Conservation (phyloP, 2,329 filamentous ascomycete species). For the Penicillium sp. region DNA sequence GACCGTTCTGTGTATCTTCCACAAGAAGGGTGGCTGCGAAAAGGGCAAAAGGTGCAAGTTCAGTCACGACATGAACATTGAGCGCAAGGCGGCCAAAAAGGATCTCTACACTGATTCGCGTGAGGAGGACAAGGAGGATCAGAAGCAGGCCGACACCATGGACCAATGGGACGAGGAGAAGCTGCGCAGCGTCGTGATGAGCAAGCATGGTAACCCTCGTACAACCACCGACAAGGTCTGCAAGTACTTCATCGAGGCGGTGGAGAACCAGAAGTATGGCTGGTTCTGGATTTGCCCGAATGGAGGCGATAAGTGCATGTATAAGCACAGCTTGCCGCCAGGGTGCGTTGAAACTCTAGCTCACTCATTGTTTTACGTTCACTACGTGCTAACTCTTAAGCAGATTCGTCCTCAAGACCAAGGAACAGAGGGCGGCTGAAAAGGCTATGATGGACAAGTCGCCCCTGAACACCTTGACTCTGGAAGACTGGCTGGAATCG, state of each 20-base stretch:
- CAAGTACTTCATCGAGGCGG: constrained; percentile 96
- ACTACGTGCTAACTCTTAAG: constrained; percentile 9
- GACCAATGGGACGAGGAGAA: constrained; percentile 98
- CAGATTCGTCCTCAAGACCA: constrained; percentile 95
- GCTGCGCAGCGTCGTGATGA: constrained; percentile 79
- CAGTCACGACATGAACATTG: constrained; percentile 81
- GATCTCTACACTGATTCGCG: constrained; percentile 83
- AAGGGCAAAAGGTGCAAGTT: constrained; percentile 99
- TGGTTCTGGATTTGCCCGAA: constrained; percentile 99
- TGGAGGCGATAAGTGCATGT: constrained; percentile 96
- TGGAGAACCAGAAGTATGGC: constrained; percentile 97
- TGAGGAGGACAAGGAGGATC: constrained; percentile 59
- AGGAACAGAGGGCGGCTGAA: constrained; percentile 90
- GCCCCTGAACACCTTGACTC: constrained; percentile 84
- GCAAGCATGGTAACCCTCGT: constrained; percentile 94
- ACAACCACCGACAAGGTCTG: constrained; percentile 97
- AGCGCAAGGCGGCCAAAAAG: constrained; percentile 88
- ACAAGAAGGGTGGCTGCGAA: constrained; percentile 94
- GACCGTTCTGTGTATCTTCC: constrained; percentile 93
- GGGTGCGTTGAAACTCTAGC: constrained; percentile 60
- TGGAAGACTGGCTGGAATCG: constrained; percentile 95
- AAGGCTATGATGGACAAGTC: constrained; percentile 96
- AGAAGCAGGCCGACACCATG: constrained; percentile 85
- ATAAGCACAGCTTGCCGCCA: constrained; percentile 88
- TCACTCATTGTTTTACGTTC: neutral